These are phyloP conservation scores for Pichia sp. DNA, from an alignment of 1,139 yeast genomes.

Conservation along the genomic window DNA sequence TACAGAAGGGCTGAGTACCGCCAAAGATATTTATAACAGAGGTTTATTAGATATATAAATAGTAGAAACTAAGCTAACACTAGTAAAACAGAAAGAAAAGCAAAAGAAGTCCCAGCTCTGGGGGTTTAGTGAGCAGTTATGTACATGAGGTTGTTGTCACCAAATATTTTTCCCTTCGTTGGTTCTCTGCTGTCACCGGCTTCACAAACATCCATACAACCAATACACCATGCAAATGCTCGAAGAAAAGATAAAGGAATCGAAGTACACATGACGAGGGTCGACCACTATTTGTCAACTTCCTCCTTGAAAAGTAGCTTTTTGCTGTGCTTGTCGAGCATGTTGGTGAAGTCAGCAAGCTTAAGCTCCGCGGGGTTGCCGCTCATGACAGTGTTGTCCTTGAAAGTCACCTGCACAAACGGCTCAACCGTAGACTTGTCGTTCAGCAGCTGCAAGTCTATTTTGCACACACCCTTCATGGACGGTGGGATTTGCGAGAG, in stretches of 20 bases:
- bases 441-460: conserved; percentile 53
- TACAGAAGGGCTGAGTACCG: not conserved
- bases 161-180: not conserved
- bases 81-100: not conserved
- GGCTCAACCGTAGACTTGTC: conserved; percentile 47
- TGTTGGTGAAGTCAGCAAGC: conserved; percentile 51
- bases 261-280: not conserved
- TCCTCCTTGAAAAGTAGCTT: conserved; percentile 64
- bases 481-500: conserved; percentile 76
- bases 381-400: conserved; percentile 69
- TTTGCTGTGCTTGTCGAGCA: conserved; percentile 68
- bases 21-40: not conserved
- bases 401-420: conserved; percentile 66
- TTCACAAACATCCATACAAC: not conserved
- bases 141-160: not conserved
- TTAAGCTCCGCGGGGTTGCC: conserved; percentile 58
- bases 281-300: conserved; percentile 36
- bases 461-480: conserved; percentile 47
- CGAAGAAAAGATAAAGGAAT: not conserved
- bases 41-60: not conserved
- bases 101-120: not conserved
- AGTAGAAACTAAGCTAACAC: not conserved
- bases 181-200: not conserved
- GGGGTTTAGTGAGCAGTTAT: not conserved
- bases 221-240: not conserved